phyloP scores from a whole-genome alignment of 2,329 filamentous ascomycete species.

The Aspergillus versicolor region DNA sequence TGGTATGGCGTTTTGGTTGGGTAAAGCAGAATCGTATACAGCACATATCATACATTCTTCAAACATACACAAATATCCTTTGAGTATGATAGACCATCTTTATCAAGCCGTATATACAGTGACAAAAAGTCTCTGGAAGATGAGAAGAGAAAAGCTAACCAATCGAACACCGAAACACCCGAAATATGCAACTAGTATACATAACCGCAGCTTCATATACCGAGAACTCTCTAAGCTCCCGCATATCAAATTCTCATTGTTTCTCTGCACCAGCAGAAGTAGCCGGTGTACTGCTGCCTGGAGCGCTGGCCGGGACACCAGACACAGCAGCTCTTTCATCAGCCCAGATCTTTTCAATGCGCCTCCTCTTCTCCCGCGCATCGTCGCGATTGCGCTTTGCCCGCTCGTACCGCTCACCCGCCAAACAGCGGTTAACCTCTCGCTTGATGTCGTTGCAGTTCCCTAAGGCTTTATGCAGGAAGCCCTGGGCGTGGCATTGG shows the following conservation, averaged over 20 bases:
- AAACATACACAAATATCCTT: neutral
- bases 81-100: neutral
- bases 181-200: conserved; percentile 7
- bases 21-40: conserved; percentile 11
- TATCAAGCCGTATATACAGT: neutral
- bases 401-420: conserved; percentile 74
- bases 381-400: conserved; percentile 73
- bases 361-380: conserved; percentile 67
- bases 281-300: neutral
- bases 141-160: neutral
- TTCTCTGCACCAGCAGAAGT: conserved; percentile 4
- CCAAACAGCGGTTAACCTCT: conserved; percentile 80
- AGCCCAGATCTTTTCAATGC: conserved; percentile 74
- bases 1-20: conserved; percentile 33
- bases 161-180: conserved; percentile 4
- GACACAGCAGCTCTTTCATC: conserved; percentile 49
- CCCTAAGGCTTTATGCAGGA: conserved; percentile 86
- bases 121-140: neutral
- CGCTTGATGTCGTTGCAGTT: conserved; percentile 87
- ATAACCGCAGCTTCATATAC: neutral
- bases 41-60: conserved; percentile 21
- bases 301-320: conserved; percentile 1
- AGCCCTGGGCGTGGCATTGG: conserved; percentile 89
- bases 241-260: neutral
- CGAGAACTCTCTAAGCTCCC: neutral